Percentiles rank a stretch among this genome's conserved stretches.
These are phyloP conservation scores for Beauveria pseudobassiana DNA, from an alignment of 2,329 filamentous ascomycete genomes.

Conservation along the genomic window DNA sequence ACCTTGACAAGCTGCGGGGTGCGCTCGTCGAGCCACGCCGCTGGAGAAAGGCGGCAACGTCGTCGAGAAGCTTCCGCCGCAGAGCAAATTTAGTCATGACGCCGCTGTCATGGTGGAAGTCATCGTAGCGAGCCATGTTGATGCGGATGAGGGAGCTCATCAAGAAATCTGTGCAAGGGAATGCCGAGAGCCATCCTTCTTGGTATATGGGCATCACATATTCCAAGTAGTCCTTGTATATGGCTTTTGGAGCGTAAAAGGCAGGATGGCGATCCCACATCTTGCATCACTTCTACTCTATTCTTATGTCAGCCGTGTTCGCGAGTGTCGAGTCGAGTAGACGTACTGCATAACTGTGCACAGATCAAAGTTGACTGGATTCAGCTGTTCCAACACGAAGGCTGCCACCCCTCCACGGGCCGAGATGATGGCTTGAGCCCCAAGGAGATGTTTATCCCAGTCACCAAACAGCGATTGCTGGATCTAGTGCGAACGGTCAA, in stretches of 20 bases:
- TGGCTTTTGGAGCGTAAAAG: not conserved
- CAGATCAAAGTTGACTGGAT: not conserved
- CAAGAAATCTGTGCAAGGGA: not conserved
- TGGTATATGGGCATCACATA: constrained; percentile 1
- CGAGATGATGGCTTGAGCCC: constrained; percentile 12
- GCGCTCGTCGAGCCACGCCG: not conserved
- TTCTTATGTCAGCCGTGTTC: not conserved
- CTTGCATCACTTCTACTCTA: constrained; percentile 6
- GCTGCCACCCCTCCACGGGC: constrained; percentile 2
- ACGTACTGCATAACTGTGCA: constrained; percentile 10
- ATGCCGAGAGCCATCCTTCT: not conserved
- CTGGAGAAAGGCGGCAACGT: not conserved
- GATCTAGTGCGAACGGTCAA: constrained; percentile 1
- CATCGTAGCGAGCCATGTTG: constrained; percentile 2
- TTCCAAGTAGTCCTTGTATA: not conserved
- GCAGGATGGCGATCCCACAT: constrained; percentile 1
- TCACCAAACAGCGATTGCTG: constrained; percentile 15
- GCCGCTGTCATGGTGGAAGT: not conserved
- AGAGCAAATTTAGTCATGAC: not conserved
- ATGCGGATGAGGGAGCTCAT: constrained; percentile 3
- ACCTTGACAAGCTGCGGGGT: not conserved
- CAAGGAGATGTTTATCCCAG: constrained; percentile 12
- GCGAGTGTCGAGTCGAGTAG: not conserved
- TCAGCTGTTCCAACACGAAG: not conserved
- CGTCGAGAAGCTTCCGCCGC: not conserved